Percentiles rank a stretch among this genome's conserved stretches.
phyloP scores from a whole-genome alignment of 805 yeast species.

The Saccharomycopsis synnaedendra region DNA sequence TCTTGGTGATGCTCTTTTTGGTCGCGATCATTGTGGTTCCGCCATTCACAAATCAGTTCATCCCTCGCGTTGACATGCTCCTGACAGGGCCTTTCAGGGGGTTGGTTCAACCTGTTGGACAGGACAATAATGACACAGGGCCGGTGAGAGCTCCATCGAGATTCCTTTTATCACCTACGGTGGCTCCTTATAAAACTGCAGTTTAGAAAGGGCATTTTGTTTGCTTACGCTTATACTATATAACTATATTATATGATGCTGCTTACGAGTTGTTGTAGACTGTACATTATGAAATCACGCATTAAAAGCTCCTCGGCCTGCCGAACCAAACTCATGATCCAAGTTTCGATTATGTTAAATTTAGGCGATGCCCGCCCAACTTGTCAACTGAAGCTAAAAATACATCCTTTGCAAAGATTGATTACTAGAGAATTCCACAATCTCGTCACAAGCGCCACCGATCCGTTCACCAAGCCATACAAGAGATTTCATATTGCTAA shows the following conservation, averaged over 20 bases:
- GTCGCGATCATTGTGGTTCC: constrained; percentile 81
- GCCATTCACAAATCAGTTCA: constrained; percentile 64
- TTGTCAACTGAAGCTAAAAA: no score
- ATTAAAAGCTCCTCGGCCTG: no score
- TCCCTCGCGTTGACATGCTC: constrained; percentile 25
- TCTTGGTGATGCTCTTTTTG: constrained; percentile 56
- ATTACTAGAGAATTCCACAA: no score
- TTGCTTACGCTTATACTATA: not conserved
- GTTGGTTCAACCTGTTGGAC: constrained; percentile 79
- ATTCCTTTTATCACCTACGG: constrained; percentile 40
- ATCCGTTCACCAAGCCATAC: no score
- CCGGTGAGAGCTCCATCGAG: constrained; percentile 8
- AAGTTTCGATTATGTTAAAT: no score
- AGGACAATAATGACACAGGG: constrained; percentile 60
- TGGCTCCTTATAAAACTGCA: constrained; percentile 45
- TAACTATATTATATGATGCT: not conserved
- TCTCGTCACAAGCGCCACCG: no score
- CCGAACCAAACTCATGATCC: no score
- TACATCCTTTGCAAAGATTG: no score
- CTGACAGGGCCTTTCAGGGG: constrained; percentile 42
- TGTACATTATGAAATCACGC: no score
- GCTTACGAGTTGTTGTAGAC: no score
- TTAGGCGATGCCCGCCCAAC: no score
- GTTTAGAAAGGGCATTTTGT: not conserved
- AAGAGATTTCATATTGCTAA: no score